Base-by-base conservation (phyloP, 2,329 filamentous ascomycete genomes). In the Colletotrichum ledebouriae region DNA sequence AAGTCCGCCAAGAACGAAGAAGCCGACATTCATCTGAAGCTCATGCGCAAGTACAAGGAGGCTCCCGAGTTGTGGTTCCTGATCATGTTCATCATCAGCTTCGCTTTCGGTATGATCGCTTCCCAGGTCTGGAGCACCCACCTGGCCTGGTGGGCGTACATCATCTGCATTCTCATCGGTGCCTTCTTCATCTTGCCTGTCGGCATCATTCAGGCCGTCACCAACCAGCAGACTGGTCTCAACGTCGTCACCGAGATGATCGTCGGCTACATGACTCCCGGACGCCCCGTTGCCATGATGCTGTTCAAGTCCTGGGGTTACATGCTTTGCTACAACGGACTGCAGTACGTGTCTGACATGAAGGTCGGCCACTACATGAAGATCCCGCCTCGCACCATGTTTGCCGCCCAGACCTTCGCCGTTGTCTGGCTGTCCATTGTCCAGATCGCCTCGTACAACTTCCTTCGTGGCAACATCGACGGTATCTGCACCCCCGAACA, bases 61-160 rank as follows among this genome's bases (percentile, higher is more conserved):
- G 84, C 83, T 0, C 87, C 87, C 0, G 75, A 84, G 42, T 89
- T 85, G 85, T 90, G 87, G 87, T 90, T 88, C 69, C 72, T 75
- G 0, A 70, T 69, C 6, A 77, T 86, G n/a, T 81, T 84, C 22
- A 67, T 81, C 3, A 22, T 82, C 59, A 86, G 87, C 77, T 78
- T 87, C n/a, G 84, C 75, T 2, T 79, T 89, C 6, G 77, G 78
- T n/a, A 80, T 81, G 75, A 74, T 79, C 34, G 77, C 77, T 0
- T 73, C 73, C 22, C 76, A 78, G 57, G 74, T 74, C 25, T 80
- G 78, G 75, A 63, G 72, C 6, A 84, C 83, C 0, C 78, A 83
- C 63, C 74, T 84, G 20, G 76, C 82, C 2, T 83, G 79, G 78
- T 83, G 80, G 80, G 79, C 78, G 1, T 81, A 78, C 65, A 75